A percentile compares a stretch with the other conserved stretches of the same genome.
These are phyloP conservation scores for Eutrema japonicum DNA, from an alignment of 345 rosid species.

Conservation along the genomic window DNA sequence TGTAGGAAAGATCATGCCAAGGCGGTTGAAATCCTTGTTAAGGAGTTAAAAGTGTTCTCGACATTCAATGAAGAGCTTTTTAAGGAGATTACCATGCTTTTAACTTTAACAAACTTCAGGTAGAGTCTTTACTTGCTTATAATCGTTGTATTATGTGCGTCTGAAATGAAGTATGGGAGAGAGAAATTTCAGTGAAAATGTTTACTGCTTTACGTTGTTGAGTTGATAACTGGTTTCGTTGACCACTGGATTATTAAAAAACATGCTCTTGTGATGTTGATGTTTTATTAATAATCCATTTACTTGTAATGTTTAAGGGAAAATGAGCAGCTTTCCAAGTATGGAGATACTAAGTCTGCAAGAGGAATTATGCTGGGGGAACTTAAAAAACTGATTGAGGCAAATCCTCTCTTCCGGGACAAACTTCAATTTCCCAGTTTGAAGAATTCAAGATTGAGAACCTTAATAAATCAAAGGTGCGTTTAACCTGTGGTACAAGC, in stretches of 20 bases:
- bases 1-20: constrained; percentile 48
- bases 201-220: constrained; percentile 7
- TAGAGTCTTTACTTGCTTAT: constrained; percentile 21
- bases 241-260: constrained; percentile 12
- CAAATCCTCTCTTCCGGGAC: constrained; percentile 54
- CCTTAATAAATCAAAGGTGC: constrained; percentile 57
- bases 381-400: constrained; percentile 53
- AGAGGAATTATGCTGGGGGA: constrained; percentile 53
- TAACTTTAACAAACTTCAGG: constrained; percentile 54
- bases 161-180: constrained; percentile 8
- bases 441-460: constrained; percentile 57
- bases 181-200: background rate
- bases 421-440: constrained; percentile 57
- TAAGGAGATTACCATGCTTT: constrained; percentile 52
- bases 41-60: constrained; percentile 52
- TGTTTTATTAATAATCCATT: background rate
- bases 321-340: constrained; percentile 55
- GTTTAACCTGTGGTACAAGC: constrained; percentile 1
- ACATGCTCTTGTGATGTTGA: constrained; percentile 15
- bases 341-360: constrained; percentile 59
- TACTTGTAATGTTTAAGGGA: constrained; percentile 41
- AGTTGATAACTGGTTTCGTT: constrained; percentile 3
- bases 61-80: constrained; percentile 54
- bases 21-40: constrained; percentile 54
- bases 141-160: background rate